These are phyloP conservation scores for Lyophyllum semitale DNA, from an alignment of 768 basidiomycete species.

Conservation along the genomic window DNA sequence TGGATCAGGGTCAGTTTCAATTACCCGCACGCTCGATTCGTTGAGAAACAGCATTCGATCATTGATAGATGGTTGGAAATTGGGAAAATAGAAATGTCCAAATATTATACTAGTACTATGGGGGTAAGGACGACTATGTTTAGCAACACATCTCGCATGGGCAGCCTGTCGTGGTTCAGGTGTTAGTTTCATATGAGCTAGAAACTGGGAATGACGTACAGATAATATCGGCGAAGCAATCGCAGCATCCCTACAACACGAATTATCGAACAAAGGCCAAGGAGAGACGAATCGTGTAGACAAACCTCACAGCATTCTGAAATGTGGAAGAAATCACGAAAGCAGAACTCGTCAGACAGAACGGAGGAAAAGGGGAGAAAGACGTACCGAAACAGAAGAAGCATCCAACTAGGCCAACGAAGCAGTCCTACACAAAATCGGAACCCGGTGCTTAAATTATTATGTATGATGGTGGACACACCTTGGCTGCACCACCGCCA, in stretches of 20 bases:
- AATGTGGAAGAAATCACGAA: too few species aligned
- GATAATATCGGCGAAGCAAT: constrained; percentile 67
- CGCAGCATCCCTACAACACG: constrained; percentile 62
- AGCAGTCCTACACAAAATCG: constrained; percentile 66
- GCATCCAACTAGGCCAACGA: constrained; percentile 60
- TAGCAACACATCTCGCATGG: constrained; percentile 81
- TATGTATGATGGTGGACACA: constrained; percentile 23
- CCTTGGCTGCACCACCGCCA: constrained; percentile 73
- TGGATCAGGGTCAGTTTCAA: too few species aligned
- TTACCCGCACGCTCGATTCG: too few species aligned
- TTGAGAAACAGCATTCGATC: too few species aligned
- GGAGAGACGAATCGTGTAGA: not conserved
- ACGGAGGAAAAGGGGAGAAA: not conserved
- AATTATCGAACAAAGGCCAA: not conserved
- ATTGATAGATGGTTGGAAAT: too few species aligned
- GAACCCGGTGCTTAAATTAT: not conserved
- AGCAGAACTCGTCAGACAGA: too few species aligned
- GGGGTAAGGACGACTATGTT: too few species aligned
- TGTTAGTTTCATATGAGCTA: too few species aligned
- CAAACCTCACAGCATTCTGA: constrained; percentile 73
- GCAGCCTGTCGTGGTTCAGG: constrained; percentile 52
- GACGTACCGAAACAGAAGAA: constrained; percentile 74
- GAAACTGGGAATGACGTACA: constrained; percentile 46
- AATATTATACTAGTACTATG: too few species aligned
- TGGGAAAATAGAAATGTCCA: too few species aligned